A percentile compares a stretch with the other conserved stretches of the same genome.
Evolutionary conservation across 139 green algal species (phyloP).

Genomic region (Chlorella sp.): DNA sequence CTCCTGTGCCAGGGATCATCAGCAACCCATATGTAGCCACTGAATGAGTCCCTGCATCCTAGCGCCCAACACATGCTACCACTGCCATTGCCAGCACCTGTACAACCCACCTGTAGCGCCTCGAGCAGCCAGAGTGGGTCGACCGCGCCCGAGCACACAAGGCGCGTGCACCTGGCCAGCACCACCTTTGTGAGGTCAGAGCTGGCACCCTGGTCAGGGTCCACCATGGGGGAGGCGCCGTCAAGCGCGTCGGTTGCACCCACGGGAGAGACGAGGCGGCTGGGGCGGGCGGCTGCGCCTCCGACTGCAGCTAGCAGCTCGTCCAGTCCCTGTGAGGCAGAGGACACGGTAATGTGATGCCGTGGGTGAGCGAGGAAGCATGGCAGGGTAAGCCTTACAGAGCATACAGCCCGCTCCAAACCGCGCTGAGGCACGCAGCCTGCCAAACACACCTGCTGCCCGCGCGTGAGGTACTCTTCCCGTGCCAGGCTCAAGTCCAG

Average conservation of each 20-base stretch:
- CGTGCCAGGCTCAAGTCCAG: conserved; percentile 46
- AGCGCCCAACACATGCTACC: too few species aligned
- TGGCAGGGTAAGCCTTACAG: too few species aligned
- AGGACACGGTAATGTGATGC: neutral
- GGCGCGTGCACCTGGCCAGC: conserved; percentile 57
- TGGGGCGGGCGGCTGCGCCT: neutral
- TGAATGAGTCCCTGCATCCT: too few species aligned
- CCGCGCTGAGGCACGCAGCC: too few species aligned
- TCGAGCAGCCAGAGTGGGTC: conserved; percentile 61
- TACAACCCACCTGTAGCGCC: conserved; percentile 62
- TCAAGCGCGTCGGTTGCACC: neutral
- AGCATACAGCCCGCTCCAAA: too few species aligned
- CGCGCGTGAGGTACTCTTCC: conserved; percentile 62
- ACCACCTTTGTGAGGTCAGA: conserved; percentile 73
- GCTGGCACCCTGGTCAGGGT: neutral
- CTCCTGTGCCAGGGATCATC: conserved; percentile 60
- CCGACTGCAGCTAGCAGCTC: conserved; percentile 47
- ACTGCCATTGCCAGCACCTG: too few species aligned
- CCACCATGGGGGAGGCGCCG: neutral
- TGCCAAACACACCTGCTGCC: conserved; percentile 53
- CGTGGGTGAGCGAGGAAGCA: too few species aligned
- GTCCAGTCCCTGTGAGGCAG: conserved; percentile 49
- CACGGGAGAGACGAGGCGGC: neutral
- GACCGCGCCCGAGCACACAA: conserved; percentile 34
- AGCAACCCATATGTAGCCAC: too few species aligned